phyloP scores from a whole-genome alignment of 495 filamentous ascomycete genomes.

The Parathielavia appendiculata region DNA sequence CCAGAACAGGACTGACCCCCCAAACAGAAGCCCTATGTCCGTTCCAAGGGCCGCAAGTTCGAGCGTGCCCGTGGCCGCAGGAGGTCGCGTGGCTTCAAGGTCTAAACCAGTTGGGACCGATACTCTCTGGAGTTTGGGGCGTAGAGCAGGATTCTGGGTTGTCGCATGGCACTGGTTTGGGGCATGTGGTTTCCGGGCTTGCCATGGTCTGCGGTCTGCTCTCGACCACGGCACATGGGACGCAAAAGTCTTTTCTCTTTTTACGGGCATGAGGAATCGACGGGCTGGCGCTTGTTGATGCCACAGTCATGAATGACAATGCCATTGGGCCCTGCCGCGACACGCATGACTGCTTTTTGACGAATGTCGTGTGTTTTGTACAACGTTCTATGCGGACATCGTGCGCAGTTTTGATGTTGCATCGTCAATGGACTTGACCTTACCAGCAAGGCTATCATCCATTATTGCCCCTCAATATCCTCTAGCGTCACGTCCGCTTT shows the following conservation, averaged over 20 bases:
- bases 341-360: not conserved
- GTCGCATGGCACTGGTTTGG: constrained; percentile 17
- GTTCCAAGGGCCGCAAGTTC: constrained; percentile 99
- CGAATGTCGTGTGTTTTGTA: not conserved
- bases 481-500: constrained; percentile 40
- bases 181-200: constrained; percentile 15
- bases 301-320: constrained; percentile 17
- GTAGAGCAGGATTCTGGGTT: constrained; percentile 16
- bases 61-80: constrained; percentile 96
- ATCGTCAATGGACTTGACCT: not conserved
- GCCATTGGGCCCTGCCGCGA: constrained; percentile 14
- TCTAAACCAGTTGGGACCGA: constrained; percentile 52
- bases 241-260: constrained; percentile 15
- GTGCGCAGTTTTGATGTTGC: not conserved
- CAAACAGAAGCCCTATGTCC: constrained; percentile 82
- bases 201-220: constrained; percentile 6
- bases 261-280: constrained; percentile 16
- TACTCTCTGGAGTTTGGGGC: constrained; percentile 23
- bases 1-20: constrained; percentile 30
- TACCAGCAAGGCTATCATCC: not conserved
- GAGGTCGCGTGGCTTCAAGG: constrained; percentile 97
- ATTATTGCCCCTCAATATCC: constrained; percentile 16
- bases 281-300: constrained; percentile 8
- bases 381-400: not conserved
- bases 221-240: constrained; percentile 2